These are phyloP conservation scores for Aspergillus quadricinctus DNA, from an alignment of 2,329 filamentous ascomycete species.

Conservation along the genomic window DNA sequence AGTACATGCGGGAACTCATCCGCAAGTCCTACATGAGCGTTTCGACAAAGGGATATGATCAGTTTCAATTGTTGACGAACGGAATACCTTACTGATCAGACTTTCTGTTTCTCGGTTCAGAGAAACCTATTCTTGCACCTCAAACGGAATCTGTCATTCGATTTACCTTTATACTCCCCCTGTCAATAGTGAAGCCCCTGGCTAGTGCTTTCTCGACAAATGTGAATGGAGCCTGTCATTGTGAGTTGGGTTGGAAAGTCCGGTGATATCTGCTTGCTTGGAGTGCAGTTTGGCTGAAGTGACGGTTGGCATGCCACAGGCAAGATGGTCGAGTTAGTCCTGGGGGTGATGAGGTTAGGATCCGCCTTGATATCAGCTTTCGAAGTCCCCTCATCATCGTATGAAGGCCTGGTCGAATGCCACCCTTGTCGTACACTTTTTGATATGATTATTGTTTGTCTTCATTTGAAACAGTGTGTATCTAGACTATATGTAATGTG, in stretches of 20 bases:
- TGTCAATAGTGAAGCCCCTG: too few species aligned
- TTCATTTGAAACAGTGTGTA: background rate
- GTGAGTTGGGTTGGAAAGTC: too few species aligned
- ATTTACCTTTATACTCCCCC: too few species aligned
- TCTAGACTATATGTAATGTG: too few species aligned
- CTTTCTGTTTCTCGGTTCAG: background rate
- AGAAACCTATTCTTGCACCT: background rate
- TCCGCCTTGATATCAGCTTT: background rate
- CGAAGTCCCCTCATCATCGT: background rate
- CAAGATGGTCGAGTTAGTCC: constrained; percentile 11
- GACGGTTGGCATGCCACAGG: background rate
- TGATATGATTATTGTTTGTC: background rate
- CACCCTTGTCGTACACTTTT: background rate
- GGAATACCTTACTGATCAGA: constrained; percentile 78
- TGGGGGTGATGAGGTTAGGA: constrained; percentile 8
- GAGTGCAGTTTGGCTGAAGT: background rate
- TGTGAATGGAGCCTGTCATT: too few species aligned
- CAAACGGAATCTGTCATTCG: too few species aligned
- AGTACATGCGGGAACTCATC: constrained; percentile 86
- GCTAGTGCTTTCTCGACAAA: too few species aligned
- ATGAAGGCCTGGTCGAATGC: background rate
- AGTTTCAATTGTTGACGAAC: constrained; percentile 95
- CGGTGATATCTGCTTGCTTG: background rate
- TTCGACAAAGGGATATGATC: constrained; percentile 92
- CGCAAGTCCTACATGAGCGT: constrained; percentile 87